Evolutionary conservation across 768 basidiomycete genomes (phyloP), one percentile per base, ranked within the genome.

Genomic region (Boletus bicolor): DNA sequence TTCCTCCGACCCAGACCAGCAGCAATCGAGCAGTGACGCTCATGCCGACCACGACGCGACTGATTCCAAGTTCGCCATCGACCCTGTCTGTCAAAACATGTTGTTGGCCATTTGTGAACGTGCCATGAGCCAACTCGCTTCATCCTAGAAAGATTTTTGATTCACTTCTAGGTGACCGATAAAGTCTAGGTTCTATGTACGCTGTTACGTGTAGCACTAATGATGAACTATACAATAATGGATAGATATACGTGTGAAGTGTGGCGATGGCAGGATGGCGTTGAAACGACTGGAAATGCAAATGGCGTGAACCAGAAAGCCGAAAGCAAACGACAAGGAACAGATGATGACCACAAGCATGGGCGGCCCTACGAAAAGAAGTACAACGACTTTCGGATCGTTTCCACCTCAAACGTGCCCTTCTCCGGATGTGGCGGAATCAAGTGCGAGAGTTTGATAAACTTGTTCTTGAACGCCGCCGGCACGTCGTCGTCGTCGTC

Each of bases 361-460:
- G 19, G 32, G 5, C 3, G 21, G 14, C 9, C 47, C 50, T 82
- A 97, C 42, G 94, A 95, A 80, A 98, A 98, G 82, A 98, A 98
- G 73, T 98, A 98, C 37, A 79, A 78, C 42, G 89, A 91, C 54
- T 83, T 73, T 69, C 87, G 87, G 73, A 98, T 94, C 57, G 77
- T 78, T 64, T 82, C 77, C 58, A 98, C 92, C 60, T 91, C 82
- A 69, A 98, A 97, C 54, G 77, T 76, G 52, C 96, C 96, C 75
- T 91, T 92, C 71, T 82, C 68, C 0, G 96, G 96, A 21, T 93
- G 70, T 0, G 85, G 87, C 0, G 94, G 94, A 19, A 98, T 71
- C 61, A 95, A 60, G 62, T 91, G 87, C 34, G 76, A 72, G 43
- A 98, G 72, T 61, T 83, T 77, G 51, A 97, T 81, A 68, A 93